These are phyloP conservation scores for Saccharomycopsis malanga DNA, from an alignment of 805 yeast species.

Conservation along the genomic window DNA sequence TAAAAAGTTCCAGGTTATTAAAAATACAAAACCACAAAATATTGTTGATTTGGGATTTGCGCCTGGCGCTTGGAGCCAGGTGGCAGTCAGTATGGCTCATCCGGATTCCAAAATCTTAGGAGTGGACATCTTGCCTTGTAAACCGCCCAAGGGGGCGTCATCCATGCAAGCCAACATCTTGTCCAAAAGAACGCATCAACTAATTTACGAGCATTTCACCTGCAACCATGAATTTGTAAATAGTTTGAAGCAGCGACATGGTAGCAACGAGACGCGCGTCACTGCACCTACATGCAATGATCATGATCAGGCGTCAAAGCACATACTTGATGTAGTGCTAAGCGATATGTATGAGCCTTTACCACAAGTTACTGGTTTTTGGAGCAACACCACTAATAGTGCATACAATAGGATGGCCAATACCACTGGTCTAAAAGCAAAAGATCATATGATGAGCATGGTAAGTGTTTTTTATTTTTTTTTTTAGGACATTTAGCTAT, in stretches of 20 bases:
- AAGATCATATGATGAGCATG: conserved; percentile 79
- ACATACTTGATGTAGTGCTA: conserved; percentile 50
- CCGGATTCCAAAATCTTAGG: conserved; percentile 58
- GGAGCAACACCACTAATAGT: conserved; percentile 64
- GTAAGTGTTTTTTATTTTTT: conserved; percentile 31
- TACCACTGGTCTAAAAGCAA: conserved; percentile 73
- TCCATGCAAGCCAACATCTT: conserved; percentile 85
- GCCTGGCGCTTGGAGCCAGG: conserved; percentile 94
- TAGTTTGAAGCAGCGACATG: conserved; percentile 7
- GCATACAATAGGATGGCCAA: conserved; percentile 90
- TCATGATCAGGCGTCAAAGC: neutral
- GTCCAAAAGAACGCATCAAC: conserved; percentile 52
- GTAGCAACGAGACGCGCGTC: neutral
- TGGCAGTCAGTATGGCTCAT: conserved; percentile 37
- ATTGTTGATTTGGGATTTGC: conserved; percentile 89
- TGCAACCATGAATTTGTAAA: conserved; percentile 19
- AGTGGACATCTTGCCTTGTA: conserved; percentile 70
- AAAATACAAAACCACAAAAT: conserved; percentile 28
- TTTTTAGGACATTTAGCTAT: conserved; percentile 10
- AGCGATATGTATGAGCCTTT: conserved; percentile 80
- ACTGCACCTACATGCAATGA: neutral
- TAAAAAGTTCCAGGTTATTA: conserved; percentile 43
- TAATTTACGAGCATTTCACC: conserved; percentile 45
- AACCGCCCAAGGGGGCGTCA: conserved; percentile 75
- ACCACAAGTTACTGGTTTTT: conserved; percentile 43